Conservation (phyloP, 768 basidiomycete species). For the Pisolithus marmoratus region DNA sequence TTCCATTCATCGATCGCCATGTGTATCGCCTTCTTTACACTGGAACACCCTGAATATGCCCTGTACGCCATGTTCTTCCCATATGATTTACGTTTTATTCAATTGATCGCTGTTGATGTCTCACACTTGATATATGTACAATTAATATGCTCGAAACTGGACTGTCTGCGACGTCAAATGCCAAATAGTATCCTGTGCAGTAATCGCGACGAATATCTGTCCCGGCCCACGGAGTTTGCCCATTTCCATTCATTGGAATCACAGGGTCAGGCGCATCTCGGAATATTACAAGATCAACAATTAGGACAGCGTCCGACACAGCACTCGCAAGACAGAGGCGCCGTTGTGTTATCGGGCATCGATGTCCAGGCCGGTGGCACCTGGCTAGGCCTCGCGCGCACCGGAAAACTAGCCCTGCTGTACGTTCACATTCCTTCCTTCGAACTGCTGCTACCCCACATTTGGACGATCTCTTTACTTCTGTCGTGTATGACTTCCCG, state of each 20-base stretch:
- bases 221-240: slow-evolving; percentile 60
- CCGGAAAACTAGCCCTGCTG: slow-evolving; percentile 69
- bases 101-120: background rate
- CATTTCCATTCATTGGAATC: slow-evolving; percentile 61
- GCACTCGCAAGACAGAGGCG: slow-evolving; percentile 6
- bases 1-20: slow-evolving; percentile 31
- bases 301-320: background rate
- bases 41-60: slow-evolving; percentile 72
- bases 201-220: slow-evolving; percentile 72
- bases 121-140: background rate
- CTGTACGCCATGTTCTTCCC: slow-evolving; percentile 42
- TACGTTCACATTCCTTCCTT: slow-evolving; percentile 32
- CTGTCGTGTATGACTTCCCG: background rate
- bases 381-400: slow-evolving; percentile 69
- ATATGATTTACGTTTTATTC: background rate
- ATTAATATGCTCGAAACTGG: background rate
- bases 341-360: slow-evolving; percentile 60
- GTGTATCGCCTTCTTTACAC: slow-evolving; percentile 77
- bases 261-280: slow-evolving; percentile 9
- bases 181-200: slow-evolving; percentile 57
- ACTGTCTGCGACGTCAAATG: background rate
- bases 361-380: slow-evolving; percentile 73
- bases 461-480: background rate
- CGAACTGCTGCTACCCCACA: background rate
- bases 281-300: slow-evolving; percentile 6